Evolutionary conservation across 805 yeast species (phyloP), one percentile per base, ranked within the genome.

Genomic region (Starmerella lactis-condensi): DNA sequence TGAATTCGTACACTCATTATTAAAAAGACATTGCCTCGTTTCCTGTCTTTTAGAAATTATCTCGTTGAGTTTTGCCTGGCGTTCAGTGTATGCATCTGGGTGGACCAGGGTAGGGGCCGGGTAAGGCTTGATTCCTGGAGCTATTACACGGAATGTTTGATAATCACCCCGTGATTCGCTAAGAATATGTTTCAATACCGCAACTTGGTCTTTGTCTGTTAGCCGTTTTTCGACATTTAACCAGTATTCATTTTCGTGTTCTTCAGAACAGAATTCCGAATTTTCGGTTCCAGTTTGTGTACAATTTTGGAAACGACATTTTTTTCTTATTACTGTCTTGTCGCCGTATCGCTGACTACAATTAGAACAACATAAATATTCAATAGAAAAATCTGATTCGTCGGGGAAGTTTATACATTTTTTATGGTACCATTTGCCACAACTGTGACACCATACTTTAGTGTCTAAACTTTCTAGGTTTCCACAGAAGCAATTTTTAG

Each of bases 391-490:
- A n/a, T 14, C 16, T 10, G 11, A 11, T 10, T 18, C 12, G 9
- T 6, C 23, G 13, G 37, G 31, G 19, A 36, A 29, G 5, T 17
- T 15, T 5, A 33, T 24, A 25, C 39, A 36, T 7, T 17, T 22
- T 14, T 33, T 36, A n/a, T 36, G 39, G 31, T 24, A 36, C 39
- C 39, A 36, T 9, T 27, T 26, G 9, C n/a, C 28, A 25, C 39
- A 36, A 9, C 17, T 15, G 11, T 12, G 20, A 19, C 39, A 36
- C n/a, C 28, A n/a, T n/a, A n/a, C n/a, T n/a, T n/a, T n/a, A n/a
- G n/a, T n/a, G n/a, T n/a, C n/a, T n/a, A n/a, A n/a, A n/a, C n/a
- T n/a, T n/a, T n/a, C n/a, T n/a, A n/a, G n/a, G n/a, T n/a, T n/a
- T n/a, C n/a, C n/a, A n/a, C n/a, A n/a, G n/a, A n/a, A n/a, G n/a